Base-by-base conservation (phyloP, 106 monocot genomes). In the Agapanthus africanus region DNA sequence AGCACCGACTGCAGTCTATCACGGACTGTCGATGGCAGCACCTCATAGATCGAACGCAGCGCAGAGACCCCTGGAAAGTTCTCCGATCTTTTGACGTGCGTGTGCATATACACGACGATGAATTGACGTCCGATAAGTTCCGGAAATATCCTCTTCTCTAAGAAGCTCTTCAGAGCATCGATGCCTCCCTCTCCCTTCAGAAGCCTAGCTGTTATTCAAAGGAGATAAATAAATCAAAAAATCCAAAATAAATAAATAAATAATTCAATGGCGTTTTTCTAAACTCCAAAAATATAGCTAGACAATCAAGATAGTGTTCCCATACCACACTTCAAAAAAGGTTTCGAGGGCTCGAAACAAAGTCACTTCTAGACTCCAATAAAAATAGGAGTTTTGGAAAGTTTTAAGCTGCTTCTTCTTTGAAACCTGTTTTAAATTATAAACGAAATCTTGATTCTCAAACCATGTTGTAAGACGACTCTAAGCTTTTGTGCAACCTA, bases 31-130 rank as follows among this genome's bases (percentile, higher is more conserved):
- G 72, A 10, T 3, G 91, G 81, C 8, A 91, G 41, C 0, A 73
- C 37, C 65, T 95, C 95, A 79, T 81, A 84, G 62, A 88, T 73
- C 47, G 78, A 77, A 11, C 91, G 83, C 36, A 95, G 66, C 6
- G 73, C 60, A 9, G 86, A 69, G 19, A 95, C 74, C 32, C 91
- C 91, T 27, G 88, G 88, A 59, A 91, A 95, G 70, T 91, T 95
- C 21, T 88, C 86, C 23, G 52, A 13, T 18, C 88, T 64, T 39
- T 78, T 66, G 2, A 88, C 90, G 35, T 41, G 41, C 18, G 88
- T 78, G 78, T 95, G 95, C 6, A 91, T 30, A 77, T 95, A 95
- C 10, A 95, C 91, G 26, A 88, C 66, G 50, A 61, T 64, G 78
- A 88, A 91, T 52, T 74, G 73, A 8, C 56, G 57, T 15, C 78